Percentiles rank a stretch among this genome's conserved stretches.
phyloP scores from a whole-genome alignment of 306 rosid genomes.

The Castanea crenata region DNA sequence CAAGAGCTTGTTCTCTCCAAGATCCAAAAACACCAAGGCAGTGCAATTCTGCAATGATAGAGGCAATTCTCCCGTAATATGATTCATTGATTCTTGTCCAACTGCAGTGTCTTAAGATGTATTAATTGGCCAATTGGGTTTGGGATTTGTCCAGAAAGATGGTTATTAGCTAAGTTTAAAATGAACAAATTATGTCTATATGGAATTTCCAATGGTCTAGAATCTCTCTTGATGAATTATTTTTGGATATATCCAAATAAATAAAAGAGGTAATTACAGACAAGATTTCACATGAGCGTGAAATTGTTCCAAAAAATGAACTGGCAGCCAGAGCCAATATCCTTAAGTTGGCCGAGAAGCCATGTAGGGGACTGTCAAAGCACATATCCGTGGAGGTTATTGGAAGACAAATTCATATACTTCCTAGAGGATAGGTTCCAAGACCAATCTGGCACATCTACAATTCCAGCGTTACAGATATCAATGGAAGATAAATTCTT shows the following conservation, averaged over 20 bases:
- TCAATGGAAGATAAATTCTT: slow-evolving; percentile 7
- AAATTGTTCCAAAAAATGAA: slow-evolving; percentile 11
- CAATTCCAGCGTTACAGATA: not conserved
- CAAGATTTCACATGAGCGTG: not conserved
- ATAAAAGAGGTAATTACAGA: not conserved
- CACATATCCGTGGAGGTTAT: not conserved
- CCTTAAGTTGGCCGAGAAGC: not conserved
- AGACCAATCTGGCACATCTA: slow-evolving; percentile 23
- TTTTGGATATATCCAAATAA: not conserved
- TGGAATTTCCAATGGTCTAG: slow-evolving; percentile 9
- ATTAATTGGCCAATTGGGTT: too few relatives aligned
- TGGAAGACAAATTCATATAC: slow-evolving; percentile 7
- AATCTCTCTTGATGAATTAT: slow-evolving; percentile 12
- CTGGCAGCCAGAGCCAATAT: not conserved
- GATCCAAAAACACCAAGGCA: too few relatives aligned
- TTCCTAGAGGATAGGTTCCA: slow-evolving; percentile 11
- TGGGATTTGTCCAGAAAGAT: too few relatives aligned
- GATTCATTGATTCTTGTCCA: too few relatives aligned
- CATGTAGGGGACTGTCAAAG: slow-evolving; percentile 16
- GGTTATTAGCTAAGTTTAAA: too few relatives aligned
- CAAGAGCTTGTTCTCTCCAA: too few relatives aligned
- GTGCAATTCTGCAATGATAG: too few relatives aligned
- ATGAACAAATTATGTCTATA: too few relatives aligned
- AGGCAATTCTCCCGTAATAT: too few relatives aligned
- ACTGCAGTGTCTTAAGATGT: too few relatives aligned